phyloP scores from a whole-genome alignment of 176 grass and related monocot species.

The Aegilops speltoides region DNA sequence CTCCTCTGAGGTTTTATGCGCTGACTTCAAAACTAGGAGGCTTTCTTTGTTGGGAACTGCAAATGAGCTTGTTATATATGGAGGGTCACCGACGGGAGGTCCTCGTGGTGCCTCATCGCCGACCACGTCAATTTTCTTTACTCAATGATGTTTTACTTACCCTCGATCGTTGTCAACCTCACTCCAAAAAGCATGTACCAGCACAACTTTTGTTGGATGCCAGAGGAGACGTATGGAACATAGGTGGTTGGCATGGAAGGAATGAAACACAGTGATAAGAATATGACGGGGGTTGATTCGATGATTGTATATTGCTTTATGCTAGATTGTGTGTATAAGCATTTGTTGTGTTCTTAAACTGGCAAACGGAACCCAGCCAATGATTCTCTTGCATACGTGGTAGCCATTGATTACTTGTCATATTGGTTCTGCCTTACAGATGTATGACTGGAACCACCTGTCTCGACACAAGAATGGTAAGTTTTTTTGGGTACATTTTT shows the following conservation, averaged over 20 bases:
- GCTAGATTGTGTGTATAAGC: not conserved
- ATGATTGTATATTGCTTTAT: not conserved
- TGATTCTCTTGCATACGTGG: not conserved
- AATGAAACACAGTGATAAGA: not conserved
- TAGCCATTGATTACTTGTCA: not conserved
- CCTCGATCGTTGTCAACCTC: not conserved
- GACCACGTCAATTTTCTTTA: not conserved
- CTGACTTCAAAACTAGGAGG: not conserved
- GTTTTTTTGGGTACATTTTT: not conserved
- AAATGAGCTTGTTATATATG: not conserved
- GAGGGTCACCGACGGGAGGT: not conserved
- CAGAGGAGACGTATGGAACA: not conserved
- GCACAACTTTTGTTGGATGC: not conserved
- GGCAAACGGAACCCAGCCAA: not conserved
- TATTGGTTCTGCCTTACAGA: not conserved
- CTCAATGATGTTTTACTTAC: not conserved
- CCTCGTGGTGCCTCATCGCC: not conserved
- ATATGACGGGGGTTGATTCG: not conserved
- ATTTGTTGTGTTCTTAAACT: not conserved
- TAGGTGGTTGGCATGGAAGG: not conserved
- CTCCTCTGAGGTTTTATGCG: not conserved
- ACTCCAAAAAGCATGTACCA: not conserved
- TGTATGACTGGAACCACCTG: not conserved
- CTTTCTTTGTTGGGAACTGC: no score
- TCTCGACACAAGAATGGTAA: not conserved